Conservation (phyloP, 192 early-diverging fungal genomes). For the Gryganskiella cystojenkinii region DNA sequence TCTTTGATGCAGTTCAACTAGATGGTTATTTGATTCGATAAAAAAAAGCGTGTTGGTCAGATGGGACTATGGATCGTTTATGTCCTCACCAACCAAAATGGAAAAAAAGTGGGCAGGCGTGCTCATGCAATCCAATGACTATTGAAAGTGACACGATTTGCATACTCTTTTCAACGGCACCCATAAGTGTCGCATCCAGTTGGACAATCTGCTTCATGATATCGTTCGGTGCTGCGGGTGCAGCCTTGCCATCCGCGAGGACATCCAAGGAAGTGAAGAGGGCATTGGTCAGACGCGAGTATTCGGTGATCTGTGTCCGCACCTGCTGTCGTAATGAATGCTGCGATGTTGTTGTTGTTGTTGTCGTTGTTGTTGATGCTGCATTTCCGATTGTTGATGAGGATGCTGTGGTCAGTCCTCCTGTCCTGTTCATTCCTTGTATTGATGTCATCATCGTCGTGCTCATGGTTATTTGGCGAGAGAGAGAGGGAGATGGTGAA, state of each 20-base stretch:
- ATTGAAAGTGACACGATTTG: neutral
- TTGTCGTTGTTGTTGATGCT: neutral
- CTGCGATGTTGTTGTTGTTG: slow-evolving; percentile 11
- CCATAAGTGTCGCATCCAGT: slow-evolving; percentile 56
- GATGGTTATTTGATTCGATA: no score
- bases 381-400: no score
- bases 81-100: neutral
- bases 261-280: slow-evolving; percentile 30
- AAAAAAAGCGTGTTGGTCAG: neutral
- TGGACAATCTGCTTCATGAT: slow-evolving; percentile 54
- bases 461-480: no score
- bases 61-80: neutral
- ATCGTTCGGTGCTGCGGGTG: slow-evolving; percentile 35
- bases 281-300: slow-evolving; percentile 36
- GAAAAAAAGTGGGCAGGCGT: no score
- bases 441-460: no score
- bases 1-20: slow-evolving; percentile 62
- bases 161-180: slow-evolving; percentile 61
- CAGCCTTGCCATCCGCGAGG: slow-evolving; percentile 24
- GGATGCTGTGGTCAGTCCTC: no score
- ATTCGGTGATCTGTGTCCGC: slow-evolving; percentile 44
- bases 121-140: neutral
- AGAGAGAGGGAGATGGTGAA: no score
- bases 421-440: no score
- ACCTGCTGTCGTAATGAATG: slow-evolving; percentile 45